Conservation (phyloP, 2,329 filamentous ascomycete species). For the Fusarium sp. region DNA sequence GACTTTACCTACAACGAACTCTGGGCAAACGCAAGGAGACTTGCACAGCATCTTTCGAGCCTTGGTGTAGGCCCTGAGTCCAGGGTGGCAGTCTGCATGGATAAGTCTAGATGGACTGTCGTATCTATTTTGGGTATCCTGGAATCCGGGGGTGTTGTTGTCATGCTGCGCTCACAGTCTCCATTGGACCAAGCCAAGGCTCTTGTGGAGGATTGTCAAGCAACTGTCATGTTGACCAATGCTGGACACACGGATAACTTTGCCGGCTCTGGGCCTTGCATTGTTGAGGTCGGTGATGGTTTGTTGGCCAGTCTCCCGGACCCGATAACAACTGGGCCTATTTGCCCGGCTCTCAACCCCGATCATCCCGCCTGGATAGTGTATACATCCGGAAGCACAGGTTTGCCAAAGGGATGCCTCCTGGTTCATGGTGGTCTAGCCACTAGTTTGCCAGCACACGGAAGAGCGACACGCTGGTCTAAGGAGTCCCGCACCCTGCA, state of each 20-base stretch:
- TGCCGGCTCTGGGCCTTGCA: not conserved
- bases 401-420: constrained; percentile 1
- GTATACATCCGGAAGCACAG: constrained; percentile 12
- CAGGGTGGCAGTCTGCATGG: not conserved
- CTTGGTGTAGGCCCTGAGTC: not conserved
- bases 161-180: not conserved
- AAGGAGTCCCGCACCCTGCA: not conserved
- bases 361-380: not conserved
- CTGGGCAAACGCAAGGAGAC: not conserved
- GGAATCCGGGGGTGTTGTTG: not conserved
- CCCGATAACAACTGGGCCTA: not conserved
- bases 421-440: not conserved
- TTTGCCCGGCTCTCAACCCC: not conserved
- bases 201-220: not conserved
- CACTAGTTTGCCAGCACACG: constrained; percentile 1
- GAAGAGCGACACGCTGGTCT: not conserved
- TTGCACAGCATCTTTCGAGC: constrained; percentile 5
- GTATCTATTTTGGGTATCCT: not conserved
- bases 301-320: not conserved
- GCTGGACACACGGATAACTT: not conserved
- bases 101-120: not conserved
- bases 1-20: not conserved
- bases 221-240: not conserved
- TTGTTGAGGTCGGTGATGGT: not conserved
- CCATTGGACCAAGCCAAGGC: not conserved